Percentiles rank a stretch among this genome's conserved stretches.
These are phyloP conservation scores for Exophiala bonariae DNA, from an alignment of 2,329 filamentous ascomycete genomes.

Conservation along the genomic window DNA sequence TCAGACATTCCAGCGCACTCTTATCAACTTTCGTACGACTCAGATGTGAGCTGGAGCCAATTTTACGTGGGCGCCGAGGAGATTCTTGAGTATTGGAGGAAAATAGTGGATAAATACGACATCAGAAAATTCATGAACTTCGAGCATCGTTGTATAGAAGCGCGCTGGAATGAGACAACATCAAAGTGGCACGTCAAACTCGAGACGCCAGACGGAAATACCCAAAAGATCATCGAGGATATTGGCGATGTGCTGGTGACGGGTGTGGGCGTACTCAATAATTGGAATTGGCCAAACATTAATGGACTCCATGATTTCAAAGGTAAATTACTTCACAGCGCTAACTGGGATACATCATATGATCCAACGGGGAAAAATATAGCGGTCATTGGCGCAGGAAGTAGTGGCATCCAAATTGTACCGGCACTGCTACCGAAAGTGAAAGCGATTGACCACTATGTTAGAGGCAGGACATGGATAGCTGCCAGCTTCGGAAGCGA, in stretches of 20 bases:
- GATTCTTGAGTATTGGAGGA: constrained; percentile 27
- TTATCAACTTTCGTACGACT: constrained; percentile 23
- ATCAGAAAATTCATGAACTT: constrained; percentile 31
- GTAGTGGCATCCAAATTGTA: constrained; percentile 32
- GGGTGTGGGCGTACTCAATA: constrained; percentile 59
- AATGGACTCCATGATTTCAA: constrained; percentile 31
- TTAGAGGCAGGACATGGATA: constrained; percentile 33
- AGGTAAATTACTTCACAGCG: constrained; percentile 33
- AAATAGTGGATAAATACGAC: constrained; percentile 25
- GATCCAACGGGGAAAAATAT: constrained; percentile 27
- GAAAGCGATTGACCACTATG: constrained; percentile 31
- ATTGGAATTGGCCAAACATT: constrained; percentile 44
- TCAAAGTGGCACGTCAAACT: constrained; percentile 28
- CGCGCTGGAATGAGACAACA: constrained; percentile 25
- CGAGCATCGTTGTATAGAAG: constrained; percentile 27
- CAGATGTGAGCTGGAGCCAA: constrained; percentile 21
- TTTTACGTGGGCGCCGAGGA: constrained; percentile 28
- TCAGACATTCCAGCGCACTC: constrained; percentile 24
- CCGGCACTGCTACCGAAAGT: constrained; percentile 26
- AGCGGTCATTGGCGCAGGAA: constrained; percentile 31
- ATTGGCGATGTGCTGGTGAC: constrained; percentile 56
- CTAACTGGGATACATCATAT: constrained; percentile 30
- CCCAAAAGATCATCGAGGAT: constrained; percentile 27
- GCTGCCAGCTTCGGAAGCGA: constrained; percentile 13
- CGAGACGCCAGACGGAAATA: constrained; percentile 15